phyloP scores from a whole-genome alignment of 768 basidiomycete genomes.

The Lyophyllum semitale region DNA sequence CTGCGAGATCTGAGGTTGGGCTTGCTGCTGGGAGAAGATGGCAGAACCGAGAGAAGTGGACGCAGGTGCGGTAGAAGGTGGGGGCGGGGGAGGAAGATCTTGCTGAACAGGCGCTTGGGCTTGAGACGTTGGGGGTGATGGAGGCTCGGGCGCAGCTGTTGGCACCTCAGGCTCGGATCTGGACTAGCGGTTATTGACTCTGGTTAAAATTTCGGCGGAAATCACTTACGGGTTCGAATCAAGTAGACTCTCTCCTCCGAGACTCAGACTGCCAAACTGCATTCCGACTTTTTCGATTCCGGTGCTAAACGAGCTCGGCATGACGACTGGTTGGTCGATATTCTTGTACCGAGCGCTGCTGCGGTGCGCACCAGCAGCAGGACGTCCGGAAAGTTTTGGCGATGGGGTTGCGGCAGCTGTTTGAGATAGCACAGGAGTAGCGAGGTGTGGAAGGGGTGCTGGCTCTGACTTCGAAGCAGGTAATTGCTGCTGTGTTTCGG shows the following conservation, averaged over 20 bases:
- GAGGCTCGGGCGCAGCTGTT: constrained; percentile 29
- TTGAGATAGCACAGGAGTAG: constrained; percentile 31
- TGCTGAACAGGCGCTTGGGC: constrained; percentile 27
- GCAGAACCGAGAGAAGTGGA: constrained; percentile 37
- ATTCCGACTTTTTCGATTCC: constrained; percentile 80
- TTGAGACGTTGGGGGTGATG: constrained; percentile 33
- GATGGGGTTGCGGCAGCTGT: constrained; percentile 45
- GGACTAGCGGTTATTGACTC: not conserved
- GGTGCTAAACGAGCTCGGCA: constrained; percentile 68
- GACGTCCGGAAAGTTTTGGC: constrained; percentile 54
- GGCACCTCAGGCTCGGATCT: constrained; percentile 21
- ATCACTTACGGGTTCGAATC: constrained; percentile 54
- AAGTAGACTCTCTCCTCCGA: constrained; percentile 66
- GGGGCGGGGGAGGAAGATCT: constrained; percentile 37
- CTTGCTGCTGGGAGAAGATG: constrained; percentile 50
- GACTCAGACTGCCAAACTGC: constrained; percentile 86
- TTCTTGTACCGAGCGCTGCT: constrained; percentile 67
- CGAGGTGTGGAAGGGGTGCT: constrained; percentile 33
- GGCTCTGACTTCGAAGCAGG: constrained; percentile 34
- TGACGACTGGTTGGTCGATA: constrained; percentile 78
- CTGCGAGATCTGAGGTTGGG: constrained; percentile 36
- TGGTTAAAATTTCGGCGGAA: constrained; percentile 9
- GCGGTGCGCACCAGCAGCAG: constrained; percentile 54
- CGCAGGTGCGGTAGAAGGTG: constrained; percentile 42
- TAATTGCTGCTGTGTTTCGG: constrained; percentile 27